Evolutionary conservation across 2,329 filamentous ascomycete species (phyloP).

Genomic region (Neonectria ditissima): DNA sequence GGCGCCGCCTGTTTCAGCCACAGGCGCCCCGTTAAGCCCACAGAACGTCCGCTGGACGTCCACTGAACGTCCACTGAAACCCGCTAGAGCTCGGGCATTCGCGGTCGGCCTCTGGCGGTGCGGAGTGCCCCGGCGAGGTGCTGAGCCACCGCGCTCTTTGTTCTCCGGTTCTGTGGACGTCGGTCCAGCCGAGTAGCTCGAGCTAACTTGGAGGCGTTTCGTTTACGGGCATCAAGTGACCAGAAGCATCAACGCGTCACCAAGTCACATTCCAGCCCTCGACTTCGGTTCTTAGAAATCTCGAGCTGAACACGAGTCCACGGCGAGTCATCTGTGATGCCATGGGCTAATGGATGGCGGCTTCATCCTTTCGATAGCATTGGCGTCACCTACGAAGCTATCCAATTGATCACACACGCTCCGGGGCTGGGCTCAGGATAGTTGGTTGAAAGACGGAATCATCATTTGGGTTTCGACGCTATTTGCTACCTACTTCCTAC

Average conservation of each 20-base stretch:
- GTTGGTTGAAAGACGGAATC: background rate
- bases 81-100: slow-evolving; percentile 1
- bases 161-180: background rate
- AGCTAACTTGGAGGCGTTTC: background rate
- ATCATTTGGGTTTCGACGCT: background rate
- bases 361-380: background rate
- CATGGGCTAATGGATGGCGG: background rate
- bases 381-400: background rate
- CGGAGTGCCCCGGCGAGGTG: background rate
- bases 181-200: background rate
- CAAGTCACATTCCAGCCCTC: slow-evolving; percentile 1
- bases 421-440: background rate
- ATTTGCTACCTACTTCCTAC: background rate
- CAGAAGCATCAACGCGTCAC: background rate
- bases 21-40: background rate
- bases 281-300: background rate
- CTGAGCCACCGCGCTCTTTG: background rate
- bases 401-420: background rate
- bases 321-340: background rate
- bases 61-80: slow-evolving; percentile 14
- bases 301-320: background rate
- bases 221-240: background rate
- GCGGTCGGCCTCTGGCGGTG: background rate
- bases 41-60: background rate
- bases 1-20: slow-evolving; percentile 15